Conservation (phyloP, 805 yeast genomes). For the Metschnikowia vanudenii region DNA sequence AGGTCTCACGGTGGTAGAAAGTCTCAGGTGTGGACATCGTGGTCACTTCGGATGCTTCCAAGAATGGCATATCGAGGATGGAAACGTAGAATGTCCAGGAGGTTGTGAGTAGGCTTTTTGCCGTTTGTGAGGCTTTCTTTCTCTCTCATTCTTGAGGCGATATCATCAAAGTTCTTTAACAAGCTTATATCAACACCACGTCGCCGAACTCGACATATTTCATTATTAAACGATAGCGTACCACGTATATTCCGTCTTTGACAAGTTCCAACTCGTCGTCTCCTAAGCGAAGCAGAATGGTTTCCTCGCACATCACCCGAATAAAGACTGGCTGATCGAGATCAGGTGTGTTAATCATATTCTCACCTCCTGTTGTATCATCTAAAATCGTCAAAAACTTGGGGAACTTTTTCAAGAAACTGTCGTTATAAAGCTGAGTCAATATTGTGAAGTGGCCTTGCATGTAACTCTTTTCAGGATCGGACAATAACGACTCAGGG, state of each 20-base stretch:
- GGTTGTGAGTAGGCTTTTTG: constrained; percentile 49
- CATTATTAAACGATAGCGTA: constrained; percentile 54
- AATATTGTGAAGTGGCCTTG: constrained; percentile 62
- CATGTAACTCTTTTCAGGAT: constrained; percentile 65
- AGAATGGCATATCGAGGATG: constrained; percentile 69
- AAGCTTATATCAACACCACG: constrained; percentile 31
- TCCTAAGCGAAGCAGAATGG: constrained; percentile 28
- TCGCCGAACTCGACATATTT: constrained; percentile 38
- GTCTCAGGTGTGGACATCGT: constrained; percentile 77
- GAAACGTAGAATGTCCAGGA: constrained; percentile 73
- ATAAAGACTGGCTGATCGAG: constrained; percentile 76
- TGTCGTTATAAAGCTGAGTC: constrained; percentile 60
- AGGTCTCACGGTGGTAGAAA: constrained; percentile 60
- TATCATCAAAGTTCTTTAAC: too few species aligned
- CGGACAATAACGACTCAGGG: constrained; percentile 39
- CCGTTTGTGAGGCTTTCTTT: too few species aligned
- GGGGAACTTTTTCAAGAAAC: constrained; percentile 70
- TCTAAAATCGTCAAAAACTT: constrained; percentile 67
- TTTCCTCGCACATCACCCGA: constrained; percentile 45
- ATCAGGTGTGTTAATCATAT: constrained; percentile 82
- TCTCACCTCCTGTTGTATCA: constrained; percentile 56
- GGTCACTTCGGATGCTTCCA: constrained; percentile 81
- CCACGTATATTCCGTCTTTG: constrained; percentile 68
- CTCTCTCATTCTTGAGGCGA: too few species aligned
- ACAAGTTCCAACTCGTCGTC: constrained; percentile 33